phyloP scores from a whole-genome alignment of 768 basidiomycete species.

The Suillus plorans region DNA sequence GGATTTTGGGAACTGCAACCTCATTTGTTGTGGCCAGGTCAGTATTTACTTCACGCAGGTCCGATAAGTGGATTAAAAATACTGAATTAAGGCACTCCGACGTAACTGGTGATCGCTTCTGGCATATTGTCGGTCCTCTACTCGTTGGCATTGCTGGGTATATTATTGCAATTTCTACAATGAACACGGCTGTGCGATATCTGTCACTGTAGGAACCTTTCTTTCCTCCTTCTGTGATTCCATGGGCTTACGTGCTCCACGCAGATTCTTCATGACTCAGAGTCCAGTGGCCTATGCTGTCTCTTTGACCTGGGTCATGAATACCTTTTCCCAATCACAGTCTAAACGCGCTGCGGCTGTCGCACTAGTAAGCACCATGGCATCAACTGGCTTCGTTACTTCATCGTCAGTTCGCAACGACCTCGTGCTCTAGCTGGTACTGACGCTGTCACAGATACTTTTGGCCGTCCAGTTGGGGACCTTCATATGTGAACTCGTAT shows the following conservation, averaged over 20 bases:
- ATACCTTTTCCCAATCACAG: constrained; percentile 68
- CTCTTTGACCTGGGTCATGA: constrained; percentile 53
- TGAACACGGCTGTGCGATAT: constrained; percentile 63
- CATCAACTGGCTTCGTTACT: constrained; percentile 75
- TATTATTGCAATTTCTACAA: constrained; percentile 58
- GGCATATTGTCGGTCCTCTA: constrained; percentile 59
- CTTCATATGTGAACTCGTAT: constrained; percentile 67
- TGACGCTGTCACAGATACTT: constrained; percentile 42
- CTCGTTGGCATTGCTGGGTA: constrained; percentile 64
- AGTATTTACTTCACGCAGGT: not conserved
- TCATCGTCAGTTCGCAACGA: constrained; percentile 58
- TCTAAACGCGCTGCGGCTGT: constrained; percentile 82
- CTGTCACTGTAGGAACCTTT: constrained; percentile 49
- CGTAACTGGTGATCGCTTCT: constrained; percentile 64
- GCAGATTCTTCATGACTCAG: constrained; percentile 73
- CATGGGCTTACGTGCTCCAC: not conserved
- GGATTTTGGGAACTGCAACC: constrained; percentile 55
- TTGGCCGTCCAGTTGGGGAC: constrained; percentile 70
- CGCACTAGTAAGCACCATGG: constrained; percentile 75
- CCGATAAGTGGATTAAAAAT: constrained; percentile 5
- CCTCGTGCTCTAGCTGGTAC: not conserved
- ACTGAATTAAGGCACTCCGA: constrained; percentile 61
- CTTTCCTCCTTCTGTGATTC: not conserved
- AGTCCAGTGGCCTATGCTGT: constrained; percentile 67
- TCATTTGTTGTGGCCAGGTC: constrained; percentile 56